phyloP scores from a whole-genome alignment of 495 filamentous ascomycete genomes.

The Tuber umbilicatum region DNA sequence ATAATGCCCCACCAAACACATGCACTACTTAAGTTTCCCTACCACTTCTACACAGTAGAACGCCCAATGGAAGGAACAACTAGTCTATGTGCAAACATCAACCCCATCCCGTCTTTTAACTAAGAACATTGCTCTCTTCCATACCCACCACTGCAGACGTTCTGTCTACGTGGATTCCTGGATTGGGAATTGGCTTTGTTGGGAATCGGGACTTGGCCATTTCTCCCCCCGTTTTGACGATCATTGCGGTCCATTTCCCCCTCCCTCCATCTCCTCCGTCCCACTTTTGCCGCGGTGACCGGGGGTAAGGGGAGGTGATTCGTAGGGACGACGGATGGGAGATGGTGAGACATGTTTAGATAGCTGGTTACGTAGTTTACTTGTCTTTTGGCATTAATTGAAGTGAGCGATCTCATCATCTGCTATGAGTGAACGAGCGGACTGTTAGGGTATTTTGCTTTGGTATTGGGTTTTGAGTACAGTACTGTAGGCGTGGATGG shows the following conservation, averaged over 20 bases:
- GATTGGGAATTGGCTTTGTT: background rate
- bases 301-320: background rate
- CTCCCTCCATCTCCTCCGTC: background rate
- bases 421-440: background rate
- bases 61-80: slow-evolving; percentile 28
- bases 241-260: background rate
- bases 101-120: slow-evolving; percentile 5
- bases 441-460: background rate
- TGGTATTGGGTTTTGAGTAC: background rate
- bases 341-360: background rate
- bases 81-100: slow-evolving; percentile 39
- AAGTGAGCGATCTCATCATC: background rate
- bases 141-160: background rate
- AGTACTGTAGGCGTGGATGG: too few species aligned
- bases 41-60: slow-evolving; percentile 18
- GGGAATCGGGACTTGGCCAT: background rate
- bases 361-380: background rate
- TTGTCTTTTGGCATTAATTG: background rate
- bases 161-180: slow-evolving; percentile 3
- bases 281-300: background rate
- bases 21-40: slow-evolving; percentile 37
- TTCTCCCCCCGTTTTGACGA: background rate
- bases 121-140: background rate
- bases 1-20: background rate
- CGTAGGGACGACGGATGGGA: background rate